A percentile compares a stretch with the other conserved stretches of the same genome.
phyloP scores from a whole-genome alignment of 257 asterid genomes.

The Jacaranda mimosifolia region DNA sequence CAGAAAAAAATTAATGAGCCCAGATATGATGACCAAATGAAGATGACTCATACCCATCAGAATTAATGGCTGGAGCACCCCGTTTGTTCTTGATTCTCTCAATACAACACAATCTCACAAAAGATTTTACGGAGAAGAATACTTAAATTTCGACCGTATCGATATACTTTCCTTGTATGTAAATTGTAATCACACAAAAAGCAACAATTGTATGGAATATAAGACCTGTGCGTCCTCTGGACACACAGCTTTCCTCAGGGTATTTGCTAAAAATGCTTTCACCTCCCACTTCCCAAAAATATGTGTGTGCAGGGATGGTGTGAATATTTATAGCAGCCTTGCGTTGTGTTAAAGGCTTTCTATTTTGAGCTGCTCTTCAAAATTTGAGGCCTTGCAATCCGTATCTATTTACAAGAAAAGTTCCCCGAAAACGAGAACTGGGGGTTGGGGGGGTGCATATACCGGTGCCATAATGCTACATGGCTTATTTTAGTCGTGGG shows the following conservation, averaged over 20 bases:
- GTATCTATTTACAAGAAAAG: neutral
- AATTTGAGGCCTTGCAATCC: neutral
- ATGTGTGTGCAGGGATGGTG: neutral
- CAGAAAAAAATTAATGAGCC: neutral
- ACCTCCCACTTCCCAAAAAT: neutral
- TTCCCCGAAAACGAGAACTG: conserved; percentile 3
- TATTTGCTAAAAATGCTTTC: neutral
- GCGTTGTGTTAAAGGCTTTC: neutral
- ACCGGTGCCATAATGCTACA: neutral
- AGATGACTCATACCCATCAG: neutral
- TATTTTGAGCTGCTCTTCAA: conserved; percentile 1
- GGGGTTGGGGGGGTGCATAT: neutral
- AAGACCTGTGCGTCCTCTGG: neutral
- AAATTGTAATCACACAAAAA: too few species aligned
- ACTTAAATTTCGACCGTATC: too few species aligned
- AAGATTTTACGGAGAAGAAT: neutral
- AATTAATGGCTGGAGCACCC: neutral
- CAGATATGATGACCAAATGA: neutral
- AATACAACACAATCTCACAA: neutral
- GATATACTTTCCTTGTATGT: too few species aligned
- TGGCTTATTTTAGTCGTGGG: neutral
- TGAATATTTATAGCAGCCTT: neutral
- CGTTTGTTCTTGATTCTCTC: neutral
- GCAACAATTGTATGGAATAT: neutral
- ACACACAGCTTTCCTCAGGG: neutral